Evolutionary conservation across 2,329 filamentous ascomycete species (phyloP).

Genomic region (Aspergillus hiratsukae): DNA sequence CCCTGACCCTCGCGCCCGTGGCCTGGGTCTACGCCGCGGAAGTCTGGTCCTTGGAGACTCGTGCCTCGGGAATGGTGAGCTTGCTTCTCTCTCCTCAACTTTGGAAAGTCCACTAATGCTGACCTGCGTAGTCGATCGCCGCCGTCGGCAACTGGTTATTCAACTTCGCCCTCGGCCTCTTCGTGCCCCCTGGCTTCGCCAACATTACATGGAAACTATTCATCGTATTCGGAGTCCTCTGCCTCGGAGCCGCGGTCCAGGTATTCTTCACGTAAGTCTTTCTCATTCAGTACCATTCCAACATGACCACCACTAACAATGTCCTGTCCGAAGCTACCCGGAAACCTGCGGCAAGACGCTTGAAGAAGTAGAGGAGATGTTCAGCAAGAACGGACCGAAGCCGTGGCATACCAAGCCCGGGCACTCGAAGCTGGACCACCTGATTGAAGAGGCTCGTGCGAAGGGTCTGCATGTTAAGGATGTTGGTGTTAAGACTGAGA

Average conservation of each 20-base stretch:
- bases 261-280: slow-evolving; percentile 42
- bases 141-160: slow-evolving; percentile 55
- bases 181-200: slow-evolving; percentile 54
- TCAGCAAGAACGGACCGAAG: slow-evolving; percentile 20
- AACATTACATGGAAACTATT: slow-evolving; percentile 56
- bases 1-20: slow-evolving; percentile 59
- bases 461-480: slow-evolving; percentile 13
- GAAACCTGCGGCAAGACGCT: slow-evolving; percentile 31
- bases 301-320: background rate
- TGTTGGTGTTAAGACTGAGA: slow-evolving; percentile 1
- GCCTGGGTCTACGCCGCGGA: slow-evolving; percentile 65
- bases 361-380: slow-evolving; percentile 32
- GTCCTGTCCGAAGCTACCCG: slow-evolving; percentile 15
- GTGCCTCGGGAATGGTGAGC: slow-evolving; percentile 54
- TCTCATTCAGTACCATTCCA: background rate
- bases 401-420: slow-evolving; percentile 33
- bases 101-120: background rate
- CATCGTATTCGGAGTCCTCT: slow-evolving; percentile 48
- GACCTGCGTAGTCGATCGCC: slow-evolving; percentile 34
- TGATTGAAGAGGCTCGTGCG: slow-evolving; percentile 24
- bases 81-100: background rate
- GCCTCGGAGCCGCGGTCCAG: slow-evolving; percentile 43
- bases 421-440: slow-evolving; percentile 25
- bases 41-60: slow-evolving; percentile 58
- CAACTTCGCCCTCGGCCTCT: slow-evolving; percentile 58